Evolutionary conservation across 2,329 filamentous ascomycete species (phyloP), one percentile per base, ranked within the genome.

Genomic region (Calonectria pauciramosa): DNA sequence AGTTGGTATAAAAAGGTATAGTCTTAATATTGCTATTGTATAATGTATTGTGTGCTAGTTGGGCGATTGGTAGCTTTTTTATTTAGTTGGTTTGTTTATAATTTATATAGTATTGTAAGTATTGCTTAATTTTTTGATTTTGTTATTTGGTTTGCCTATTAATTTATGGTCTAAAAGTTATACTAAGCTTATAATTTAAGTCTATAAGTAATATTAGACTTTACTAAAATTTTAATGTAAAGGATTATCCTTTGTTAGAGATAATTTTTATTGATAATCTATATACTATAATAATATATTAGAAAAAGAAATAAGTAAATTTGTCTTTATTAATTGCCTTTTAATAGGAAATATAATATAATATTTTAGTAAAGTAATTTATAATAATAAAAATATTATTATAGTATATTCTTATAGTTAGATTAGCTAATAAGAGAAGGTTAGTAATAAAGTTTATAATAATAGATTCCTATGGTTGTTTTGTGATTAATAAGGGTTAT

Each of bases 371-470:
- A 41, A 72, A 59, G 41, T 20, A 20, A 36, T 74, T 41, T 54
- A 73, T 64, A 18, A 77, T 74, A 38, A 73, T 59, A 36, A 75
- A 49, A 26, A 74, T 76, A 52, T 36, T 75, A 69, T 75, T 66
- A 51, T 72, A 76, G 14, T 68, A 26, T 67, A 56, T 54, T 51
- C 52, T 41, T 34, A 47, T 70, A 65, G 64, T 30, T 66, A 34
- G 49, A 54, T 75, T 34, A 65, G 69, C 49, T 71, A 47, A 76
- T 72, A 67, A 9, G 8, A 34, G 28, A 68, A 76, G 34, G 38
- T 68, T 74, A 60, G n/a, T 72, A 63, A n/a, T n/a, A n/a, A n/a
- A n/a, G n/a, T n/a, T n/a, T n/a, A n/a, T n/a, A n/a, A n/a, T n/a
- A n/a, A n/a, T n/a, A n/a, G n/a, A n/a, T n/a, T n/a, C n/a, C n/a